Evolutionary conservation across 441 rosid genomes (phyloP).

Genomic region (Populus hybrid): DNA sequence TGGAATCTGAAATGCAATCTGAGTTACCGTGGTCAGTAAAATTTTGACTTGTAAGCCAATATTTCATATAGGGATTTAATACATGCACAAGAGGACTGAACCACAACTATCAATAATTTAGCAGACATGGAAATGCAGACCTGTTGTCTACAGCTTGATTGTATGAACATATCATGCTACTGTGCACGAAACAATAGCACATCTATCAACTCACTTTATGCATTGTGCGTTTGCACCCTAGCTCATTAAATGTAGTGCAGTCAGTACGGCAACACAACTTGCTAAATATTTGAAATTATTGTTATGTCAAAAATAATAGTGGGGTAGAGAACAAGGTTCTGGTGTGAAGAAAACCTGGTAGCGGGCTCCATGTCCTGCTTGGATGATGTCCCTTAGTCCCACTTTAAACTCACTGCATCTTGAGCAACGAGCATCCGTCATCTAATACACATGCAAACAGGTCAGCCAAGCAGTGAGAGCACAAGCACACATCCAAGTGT

Average conservation of each 20-base stretch:
- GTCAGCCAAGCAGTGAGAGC: slow-evolving; percentile 1
- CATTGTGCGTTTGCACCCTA: not conserved
- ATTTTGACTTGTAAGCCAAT: not conserved
- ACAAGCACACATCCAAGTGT: not conserved
- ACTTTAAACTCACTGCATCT: slow-evolving; percentile 76
- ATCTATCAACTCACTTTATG: not conserved
- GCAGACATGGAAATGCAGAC: not conserved
- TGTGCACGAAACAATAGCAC: not conserved
- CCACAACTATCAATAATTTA: not conserved
- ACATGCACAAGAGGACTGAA: not conserved
- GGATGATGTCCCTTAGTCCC: slow-evolving; percentile 86
- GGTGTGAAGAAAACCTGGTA: slow-evolving; percentile 61
- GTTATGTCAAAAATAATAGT: not conserved
- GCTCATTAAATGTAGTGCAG: not conserved
- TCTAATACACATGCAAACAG: slow-evolving; percentile 45
- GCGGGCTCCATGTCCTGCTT: slow-evolving; percentile 94
- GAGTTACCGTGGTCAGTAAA: not conserved
- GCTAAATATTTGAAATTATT: not conserved
- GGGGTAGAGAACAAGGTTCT: not conserved
- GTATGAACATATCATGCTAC: not conserved
- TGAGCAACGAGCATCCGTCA: slow-evolving; percentile 84
- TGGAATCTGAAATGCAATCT: not conserved
- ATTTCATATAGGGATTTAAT: not conserved
- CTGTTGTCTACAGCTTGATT: not conserved
- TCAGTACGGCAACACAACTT: not conserved